Base-by-base conservation (phyloP, 495 filamentous ascomycete genomes). In the Podospora bellae-mahoneyi region DNA sequence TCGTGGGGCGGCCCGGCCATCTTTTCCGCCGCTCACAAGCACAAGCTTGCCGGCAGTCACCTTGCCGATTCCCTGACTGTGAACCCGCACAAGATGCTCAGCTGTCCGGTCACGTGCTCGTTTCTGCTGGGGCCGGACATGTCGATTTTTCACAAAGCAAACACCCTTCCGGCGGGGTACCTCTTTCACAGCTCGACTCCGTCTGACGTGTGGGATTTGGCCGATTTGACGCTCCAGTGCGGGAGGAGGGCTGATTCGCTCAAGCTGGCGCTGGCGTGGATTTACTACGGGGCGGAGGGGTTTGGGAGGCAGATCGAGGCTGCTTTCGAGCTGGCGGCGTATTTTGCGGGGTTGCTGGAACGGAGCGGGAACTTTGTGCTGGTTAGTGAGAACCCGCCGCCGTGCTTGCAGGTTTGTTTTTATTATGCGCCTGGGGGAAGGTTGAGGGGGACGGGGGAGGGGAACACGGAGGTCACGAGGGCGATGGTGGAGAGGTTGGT, bases 31-130 rank as follows among this genome's bases (percentile, higher is more conserved):
- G 76, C 77, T 56, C 89, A 91, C 64, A 82, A 82, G 30, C 76
- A 82, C 72, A 90, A 91, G 77, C 78, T 96, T 53, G 74, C 81
- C 18, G 94, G 94, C 27, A 80, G 85, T 16, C 84, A 93, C 59
- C 83, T 87, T 18, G 95, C 93, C 9, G 83, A 97, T 79, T 91
- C 87, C 48, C 82, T 97, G 32, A 89, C 92, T 9, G 85, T 97
- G 55, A 97, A 96, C 77, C 94, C 95, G 68, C 94, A 99, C 78
- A 97, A 97, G 79, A 99, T 97, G 95, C 84, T 99, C 71, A 92
- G 91, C 55, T 91, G 91, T 9, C 94, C 94, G 0, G 77, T 95
- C 48, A 96, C 94, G 3, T 99, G 94, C 78, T 93, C 91, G 6
- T 96, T 96, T 81, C 85, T 99, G 9, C 84, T 99, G 13, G 90